Percentiles rank a stretch among this genome's conserved stretches.
phyloP scores from a whole-genome alignment of 352 stramenopile species.

The Phytophthora pisi region DNA sequence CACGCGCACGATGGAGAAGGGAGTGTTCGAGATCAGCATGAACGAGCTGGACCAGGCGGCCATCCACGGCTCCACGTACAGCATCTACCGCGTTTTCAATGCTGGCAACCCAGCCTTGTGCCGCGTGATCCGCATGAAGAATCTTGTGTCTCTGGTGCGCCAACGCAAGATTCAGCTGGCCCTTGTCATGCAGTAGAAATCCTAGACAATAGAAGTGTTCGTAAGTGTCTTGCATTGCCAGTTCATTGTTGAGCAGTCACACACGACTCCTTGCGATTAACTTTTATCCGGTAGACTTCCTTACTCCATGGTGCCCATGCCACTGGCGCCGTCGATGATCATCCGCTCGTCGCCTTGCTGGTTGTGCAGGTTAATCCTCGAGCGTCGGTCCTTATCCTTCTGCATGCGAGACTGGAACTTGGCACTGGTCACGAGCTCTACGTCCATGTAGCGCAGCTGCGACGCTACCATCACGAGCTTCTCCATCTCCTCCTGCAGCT shows the following conservation, averaged over 20 bases:
- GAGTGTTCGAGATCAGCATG: constrained; percentile 90
- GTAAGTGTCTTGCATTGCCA: background rate
- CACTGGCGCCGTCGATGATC: constrained; percentile 40
- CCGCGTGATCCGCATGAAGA: constrained; percentile 85
- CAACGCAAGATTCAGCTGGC: constrained; percentile 84
- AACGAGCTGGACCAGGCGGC: constrained; percentile 87
- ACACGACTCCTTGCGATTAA: constrained; percentile 6
- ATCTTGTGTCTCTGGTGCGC: constrained; percentile 78
- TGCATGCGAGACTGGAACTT: constrained; percentile 80
- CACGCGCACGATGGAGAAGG: constrained; percentile 88
- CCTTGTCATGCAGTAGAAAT: constrained; percentile 75
- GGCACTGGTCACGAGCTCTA: constrained; percentile 79
- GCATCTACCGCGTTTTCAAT: constrained; percentile 89
- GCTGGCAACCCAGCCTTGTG: constrained; percentile 71
- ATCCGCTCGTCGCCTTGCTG: constrained; percentile 52
- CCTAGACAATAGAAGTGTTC: constrained; percentile 15
- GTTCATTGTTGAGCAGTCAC: constrained; percentile 10
- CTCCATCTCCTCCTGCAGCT: constrained; percentile 76
- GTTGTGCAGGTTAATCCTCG: constrained; percentile 50
- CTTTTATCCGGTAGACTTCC: constrained; percentile 8
- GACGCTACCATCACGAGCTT: constrained; percentile 69
- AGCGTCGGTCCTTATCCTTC: constrained; percentile 81
- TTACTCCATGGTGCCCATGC: constrained; percentile 69
- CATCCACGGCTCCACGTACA: constrained; percentile 77
- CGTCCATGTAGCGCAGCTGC: constrained; percentile 78